Percentiles rank a stretch among this genome's conserved stretches.
Conservation (phyloP, 2,329 filamentous ascomycete species). For the Talaromyces sp. region DNA sequence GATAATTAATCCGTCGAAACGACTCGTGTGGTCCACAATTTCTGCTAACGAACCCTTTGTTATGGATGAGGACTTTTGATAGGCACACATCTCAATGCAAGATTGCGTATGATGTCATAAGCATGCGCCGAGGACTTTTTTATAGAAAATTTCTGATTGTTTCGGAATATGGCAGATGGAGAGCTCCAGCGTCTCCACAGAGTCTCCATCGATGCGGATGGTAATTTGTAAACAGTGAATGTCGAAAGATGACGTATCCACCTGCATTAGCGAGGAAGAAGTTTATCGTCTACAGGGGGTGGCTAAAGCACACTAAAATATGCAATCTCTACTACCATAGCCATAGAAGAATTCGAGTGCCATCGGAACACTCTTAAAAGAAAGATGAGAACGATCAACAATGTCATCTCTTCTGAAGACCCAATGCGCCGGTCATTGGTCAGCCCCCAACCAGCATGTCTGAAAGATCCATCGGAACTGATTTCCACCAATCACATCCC, state of each 20-base stretch:
- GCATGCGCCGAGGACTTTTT: not conserved
- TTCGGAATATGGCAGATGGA: not conserved
- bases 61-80: not conserved
- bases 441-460: not conserved
- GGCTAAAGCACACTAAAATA: too few species aligned
- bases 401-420: not conserved
- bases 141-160: not conserved
- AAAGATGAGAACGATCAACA: not conserved
- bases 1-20: slow-evolving; percentile 1
- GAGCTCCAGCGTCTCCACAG: not conserved
- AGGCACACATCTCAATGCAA: not conserved
- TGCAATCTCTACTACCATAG: too few species aligned
- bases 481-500: slow-evolving; percentile 6
- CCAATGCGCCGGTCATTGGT: slow-evolving; percentile 10
- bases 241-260: not conserved
- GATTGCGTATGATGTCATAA: not conserved
- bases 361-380: not conserved
- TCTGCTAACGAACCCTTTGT: not conserved
- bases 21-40: not conserved
- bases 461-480: not conserved
- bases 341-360: not conserved
- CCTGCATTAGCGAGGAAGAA: not conserved
- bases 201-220: not conserved
- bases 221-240: not conserved
- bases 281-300: not conserved